Evolutionary conservation across 208 protist species (phyloP).

Genomic region (Zelonia costaricensis): DNA sequence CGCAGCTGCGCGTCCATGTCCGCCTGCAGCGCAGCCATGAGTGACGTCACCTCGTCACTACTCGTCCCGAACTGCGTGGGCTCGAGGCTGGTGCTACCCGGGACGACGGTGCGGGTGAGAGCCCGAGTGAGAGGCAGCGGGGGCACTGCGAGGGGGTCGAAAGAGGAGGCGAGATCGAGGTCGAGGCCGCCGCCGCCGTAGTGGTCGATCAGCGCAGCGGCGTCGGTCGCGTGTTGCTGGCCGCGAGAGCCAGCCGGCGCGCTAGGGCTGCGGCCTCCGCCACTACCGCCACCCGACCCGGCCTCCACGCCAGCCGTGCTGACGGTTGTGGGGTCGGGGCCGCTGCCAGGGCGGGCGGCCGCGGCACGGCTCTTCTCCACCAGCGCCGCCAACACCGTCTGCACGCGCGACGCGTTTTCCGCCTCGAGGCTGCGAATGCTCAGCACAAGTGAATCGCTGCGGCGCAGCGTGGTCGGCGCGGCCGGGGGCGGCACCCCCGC

Average conservation of each 20-base stretch:
- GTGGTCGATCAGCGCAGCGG: background rate
- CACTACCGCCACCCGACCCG: no score
- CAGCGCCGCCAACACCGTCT: background rate
- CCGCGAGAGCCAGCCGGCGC: no score
- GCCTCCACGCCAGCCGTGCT: no score
- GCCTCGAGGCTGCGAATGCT: constrained; percentile 15
- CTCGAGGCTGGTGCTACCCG: background rate
- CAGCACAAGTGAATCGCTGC: constrained; percentile 13
- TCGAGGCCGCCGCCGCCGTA: background rate
- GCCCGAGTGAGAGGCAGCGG: constrained; percentile 18
- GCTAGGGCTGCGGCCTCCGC: no score
- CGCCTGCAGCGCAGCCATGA: constrained; percentile 4
- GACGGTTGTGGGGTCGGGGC: no score
- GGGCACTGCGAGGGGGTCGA: constrained; percentile 18
- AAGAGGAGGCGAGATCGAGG: constrained; percentile 10
- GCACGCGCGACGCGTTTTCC: background rate
- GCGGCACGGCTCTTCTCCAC: background rate
- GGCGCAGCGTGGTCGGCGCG: background rate
- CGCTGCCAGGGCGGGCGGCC: no score
- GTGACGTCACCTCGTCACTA: background rate
- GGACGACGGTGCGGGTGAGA: background rate
- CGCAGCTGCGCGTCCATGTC: constrained; percentile 10
- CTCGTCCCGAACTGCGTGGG: background rate
- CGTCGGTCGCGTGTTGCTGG: no score
- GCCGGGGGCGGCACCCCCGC: constrained; percentile 1